Evolutionary conservation across 2,329 filamentous ascomycete genomes (phyloP).

Genomic region (Talaromyces sp.): DNA sequence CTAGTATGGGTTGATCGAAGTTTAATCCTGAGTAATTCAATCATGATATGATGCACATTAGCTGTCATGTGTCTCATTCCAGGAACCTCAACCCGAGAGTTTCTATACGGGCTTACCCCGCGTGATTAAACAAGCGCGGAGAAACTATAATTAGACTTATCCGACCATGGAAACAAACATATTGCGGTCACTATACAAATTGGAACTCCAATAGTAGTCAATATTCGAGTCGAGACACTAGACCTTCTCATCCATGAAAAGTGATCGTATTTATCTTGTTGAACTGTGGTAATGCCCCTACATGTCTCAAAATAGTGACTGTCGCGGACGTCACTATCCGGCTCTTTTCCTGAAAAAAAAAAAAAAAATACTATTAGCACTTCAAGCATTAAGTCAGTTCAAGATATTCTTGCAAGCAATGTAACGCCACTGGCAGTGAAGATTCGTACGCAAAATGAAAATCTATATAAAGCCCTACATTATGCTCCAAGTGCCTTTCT

Average conservation of each 20-base stretch:
- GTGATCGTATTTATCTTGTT: not conserved
- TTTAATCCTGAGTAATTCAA: not conserved
- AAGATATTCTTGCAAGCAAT: no score
- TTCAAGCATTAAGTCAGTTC: no score
- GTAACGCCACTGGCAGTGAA: no score
- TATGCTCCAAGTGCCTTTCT: no score
- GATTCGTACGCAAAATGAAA: no score
- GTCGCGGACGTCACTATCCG: conserved; percentile 2
- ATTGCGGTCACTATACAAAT: not conserved
- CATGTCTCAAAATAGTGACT: not conserved
- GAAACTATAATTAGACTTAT: not conserved
- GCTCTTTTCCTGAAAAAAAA: no score
- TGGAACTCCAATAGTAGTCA: not conserved
- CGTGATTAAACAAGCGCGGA: not conserved
- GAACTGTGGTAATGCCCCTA: not conserved
- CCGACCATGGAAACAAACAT: not conserved
- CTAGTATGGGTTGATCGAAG: no score
- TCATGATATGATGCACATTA: no score
- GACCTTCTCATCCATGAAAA: not conserved
- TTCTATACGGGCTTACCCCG: not conserved
- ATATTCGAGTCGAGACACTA: not conserved
- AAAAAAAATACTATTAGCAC: not conserved
- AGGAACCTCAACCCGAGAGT: not conserved
- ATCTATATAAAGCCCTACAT: not conserved
- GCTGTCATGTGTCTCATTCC: not conserved